A percentile compares a stretch with the other conserved stretches of the same genome.
These are phyloP conservation scores for Primulina eburnea DNA, from an alignment of 257 asterid genomes.

Conservation along the genomic window DNA sequence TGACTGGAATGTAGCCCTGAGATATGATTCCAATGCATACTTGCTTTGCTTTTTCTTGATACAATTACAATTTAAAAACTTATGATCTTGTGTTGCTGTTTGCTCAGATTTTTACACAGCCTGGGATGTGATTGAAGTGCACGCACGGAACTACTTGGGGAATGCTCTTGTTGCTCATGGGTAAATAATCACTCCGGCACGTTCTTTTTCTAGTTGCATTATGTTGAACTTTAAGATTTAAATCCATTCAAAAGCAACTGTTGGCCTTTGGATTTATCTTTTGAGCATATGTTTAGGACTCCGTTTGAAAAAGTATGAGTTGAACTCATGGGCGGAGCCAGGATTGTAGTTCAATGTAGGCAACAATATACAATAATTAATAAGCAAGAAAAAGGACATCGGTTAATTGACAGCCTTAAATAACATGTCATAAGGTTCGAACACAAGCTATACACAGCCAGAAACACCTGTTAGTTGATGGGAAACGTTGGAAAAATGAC, in stretches of 20 bases:
- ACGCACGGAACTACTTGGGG: constrained; percentile 49
- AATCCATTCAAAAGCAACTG: constrained; percentile 8
- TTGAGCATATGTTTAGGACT: not conserved
- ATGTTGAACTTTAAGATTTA: constrained; percentile 17
- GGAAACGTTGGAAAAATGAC: too few species aligned
- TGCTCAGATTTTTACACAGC: constrained; percentile 92
- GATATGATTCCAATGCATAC: constrained; percentile 1
- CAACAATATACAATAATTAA: too few species aligned
- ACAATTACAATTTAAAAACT: not conserved
- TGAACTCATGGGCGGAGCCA: too few species aligned
- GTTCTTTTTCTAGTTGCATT: constrained; percentile 11
- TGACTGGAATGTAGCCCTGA: not conserved
- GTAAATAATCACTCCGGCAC: constrained; percentile 36
- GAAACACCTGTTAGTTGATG: too few species aligned
- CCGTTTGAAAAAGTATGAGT: not conserved
- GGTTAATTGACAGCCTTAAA: too few species aligned
- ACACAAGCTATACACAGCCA: too few species aligned
- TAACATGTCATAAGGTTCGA: too few species aligned
- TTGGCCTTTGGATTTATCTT: not conserved
- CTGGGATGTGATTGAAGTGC: constrained; percentile 81
- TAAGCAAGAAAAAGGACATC: too few species aligned
- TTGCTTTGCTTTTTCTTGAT: not conserved
- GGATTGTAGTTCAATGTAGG: too few species aligned
- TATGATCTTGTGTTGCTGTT: constrained; percentile 27
- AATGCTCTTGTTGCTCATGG: constrained; percentile 70